Percentiles rank a stretch among this genome's conserved stretches.
Evolutionary conservation across 257 asterid species (phyloP).

Genomic region (Primulina huaijiensis): DNA sequence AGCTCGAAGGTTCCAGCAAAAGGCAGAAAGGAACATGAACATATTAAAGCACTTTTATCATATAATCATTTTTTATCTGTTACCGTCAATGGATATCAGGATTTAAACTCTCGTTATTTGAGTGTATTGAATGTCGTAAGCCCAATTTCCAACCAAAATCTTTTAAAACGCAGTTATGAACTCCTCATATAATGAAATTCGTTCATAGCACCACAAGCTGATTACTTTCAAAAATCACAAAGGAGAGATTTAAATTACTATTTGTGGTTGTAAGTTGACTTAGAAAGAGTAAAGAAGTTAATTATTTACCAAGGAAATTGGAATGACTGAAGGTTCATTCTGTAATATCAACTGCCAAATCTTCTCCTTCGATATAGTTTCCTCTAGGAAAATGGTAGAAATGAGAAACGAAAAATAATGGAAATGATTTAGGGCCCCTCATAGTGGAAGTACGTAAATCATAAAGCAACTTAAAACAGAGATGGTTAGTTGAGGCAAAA

Average conservation of each 20-base stretch:
- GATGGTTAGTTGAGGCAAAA: slow-evolving; percentile 18
- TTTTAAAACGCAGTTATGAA: background rate
- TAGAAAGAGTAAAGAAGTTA: slow-evolving; percentile 14
- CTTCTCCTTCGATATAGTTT: slow-evolving; percentile 77
- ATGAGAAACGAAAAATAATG: slow-evolving; percentile 29
- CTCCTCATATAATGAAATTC: slow-evolving; percentile 18
- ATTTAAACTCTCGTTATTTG: slow-evolving; percentile 3
- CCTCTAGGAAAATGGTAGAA: slow-evolving; percentile 55
- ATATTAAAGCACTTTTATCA: slow-evolving; percentile 1
- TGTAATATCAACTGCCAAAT: slow-evolving; percentile 84
- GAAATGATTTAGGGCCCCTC: slow-evolving; percentile 5
- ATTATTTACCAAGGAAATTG: slow-evolving; percentile 72
- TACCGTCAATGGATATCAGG: background rate
- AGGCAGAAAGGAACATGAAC: slow-evolving; percentile 8
- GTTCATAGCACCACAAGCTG: background rate
- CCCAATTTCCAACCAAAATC: slow-evolving; percentile 12
- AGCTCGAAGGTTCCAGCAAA: slow-evolving; percentile 17
- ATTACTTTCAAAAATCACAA: background rate
- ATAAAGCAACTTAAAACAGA: slow-evolving; percentile 12
- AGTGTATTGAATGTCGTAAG: slow-evolving; percentile 13
- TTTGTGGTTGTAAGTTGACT: slow-evolving; percentile 17
- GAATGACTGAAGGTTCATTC: slow-evolving; percentile 88
- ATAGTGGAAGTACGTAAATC: slow-evolving; percentile 9
- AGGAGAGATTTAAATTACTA: slow-evolving; percentile 1
- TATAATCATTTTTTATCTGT: background rate